A percentile compares a stretch with the other conserved stretches of the same genome.
Conservation (phyloP, 805 yeast species). For the Starmerella tilneyi region DNA sequence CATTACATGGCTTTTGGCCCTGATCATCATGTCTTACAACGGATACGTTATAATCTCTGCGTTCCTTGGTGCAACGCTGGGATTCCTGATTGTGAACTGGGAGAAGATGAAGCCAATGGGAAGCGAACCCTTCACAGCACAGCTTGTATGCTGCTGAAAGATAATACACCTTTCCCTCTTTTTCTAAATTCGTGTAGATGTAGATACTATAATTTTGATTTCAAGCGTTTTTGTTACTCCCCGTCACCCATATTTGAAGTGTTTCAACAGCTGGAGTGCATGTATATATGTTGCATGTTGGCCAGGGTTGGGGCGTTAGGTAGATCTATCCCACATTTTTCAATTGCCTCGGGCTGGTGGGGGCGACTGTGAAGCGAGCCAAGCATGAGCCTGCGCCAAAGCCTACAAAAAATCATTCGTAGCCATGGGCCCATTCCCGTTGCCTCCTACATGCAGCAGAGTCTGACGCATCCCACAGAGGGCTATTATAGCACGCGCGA, state of each 20-base stretch:
- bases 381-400: constrained; percentile 12
- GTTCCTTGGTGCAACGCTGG: constrained; percentile 51
- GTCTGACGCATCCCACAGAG: constrained; percentile 62
- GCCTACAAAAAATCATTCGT: constrained; percentile 26
- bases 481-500: constrained; percentile 74
- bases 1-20: constrained; percentile 54
- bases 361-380: background rate
- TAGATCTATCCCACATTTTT: background rate
- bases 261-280: too few species aligned
- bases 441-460: constrained; percentile 68
- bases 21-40: constrained; percentile 65
- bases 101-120: constrained; percentile 27
- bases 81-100: constrained; percentile 44
- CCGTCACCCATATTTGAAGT: too few species aligned
- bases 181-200: too few species aligned
- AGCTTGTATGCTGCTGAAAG: constrained; percentile 13
- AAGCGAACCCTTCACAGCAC: constrained; percentile 2
- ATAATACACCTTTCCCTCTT: too few species aligned
- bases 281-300: too few species aligned
- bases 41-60: constrained; percentile 58
- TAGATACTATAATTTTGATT: too few species aligned
- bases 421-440: constrained; percentile 70
- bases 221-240: too few species aligned
- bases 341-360: background rate
- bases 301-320: background rate